phyloP scores from a whole-genome alignment of 2,329 filamentous ascomycete species.

The Phaeophleospora eucalypticola region DNA sequence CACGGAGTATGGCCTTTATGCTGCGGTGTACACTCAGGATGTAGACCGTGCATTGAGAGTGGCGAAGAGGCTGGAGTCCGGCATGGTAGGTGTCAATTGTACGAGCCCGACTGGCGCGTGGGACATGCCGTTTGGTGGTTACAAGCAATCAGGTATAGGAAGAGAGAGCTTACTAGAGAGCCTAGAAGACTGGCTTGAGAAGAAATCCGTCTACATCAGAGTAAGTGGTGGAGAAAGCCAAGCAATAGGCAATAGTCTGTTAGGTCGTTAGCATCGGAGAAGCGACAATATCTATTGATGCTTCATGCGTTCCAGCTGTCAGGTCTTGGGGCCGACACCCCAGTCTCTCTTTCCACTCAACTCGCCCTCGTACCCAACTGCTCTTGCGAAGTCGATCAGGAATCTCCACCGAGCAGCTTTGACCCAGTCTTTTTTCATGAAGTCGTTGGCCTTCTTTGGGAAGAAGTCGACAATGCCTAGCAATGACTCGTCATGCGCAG shows the following conservation, averaged over 20 bases:
- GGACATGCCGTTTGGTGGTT: constrained; percentile 40
- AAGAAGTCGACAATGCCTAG: constrained; percentile 47
- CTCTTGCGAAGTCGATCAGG: constrained; percentile 44
- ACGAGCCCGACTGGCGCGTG: constrained; percentile 30
- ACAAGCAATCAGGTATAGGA: constrained; percentile 32
- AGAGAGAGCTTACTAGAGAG: constrained; percentile 11
- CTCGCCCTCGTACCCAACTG: constrained; percentile 9
- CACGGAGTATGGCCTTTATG: constrained; percentile 36
- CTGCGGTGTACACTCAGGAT: constrained; percentile 35
- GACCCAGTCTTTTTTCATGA: constrained; percentile 45
- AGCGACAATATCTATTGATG: too few relatives aligned
- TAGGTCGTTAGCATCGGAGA: neutral
- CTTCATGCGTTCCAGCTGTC: too few relatives aligned
- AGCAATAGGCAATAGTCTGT: neutral
- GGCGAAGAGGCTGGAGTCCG: constrained; percentile 37
- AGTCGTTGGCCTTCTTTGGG: constrained; percentile 47
- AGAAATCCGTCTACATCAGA: constrained; percentile 12
- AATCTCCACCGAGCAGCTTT: constrained; percentile 48
- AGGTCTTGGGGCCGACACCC: too few relatives aligned
- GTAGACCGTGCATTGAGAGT: constrained; percentile 35
- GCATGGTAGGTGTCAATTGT: constrained; percentile 38
- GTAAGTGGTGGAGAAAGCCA: neutral
- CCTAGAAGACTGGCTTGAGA: constrained; percentile 12
- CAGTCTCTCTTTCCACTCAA: constrained; percentile 10
- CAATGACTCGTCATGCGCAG: constrained; percentile 48